Evolutionary conservation across 192 early-diverging fungal genomes (phyloP), one percentile per base, ranked within the genome.

Genomic region (Coemansia sp.): DNA sequence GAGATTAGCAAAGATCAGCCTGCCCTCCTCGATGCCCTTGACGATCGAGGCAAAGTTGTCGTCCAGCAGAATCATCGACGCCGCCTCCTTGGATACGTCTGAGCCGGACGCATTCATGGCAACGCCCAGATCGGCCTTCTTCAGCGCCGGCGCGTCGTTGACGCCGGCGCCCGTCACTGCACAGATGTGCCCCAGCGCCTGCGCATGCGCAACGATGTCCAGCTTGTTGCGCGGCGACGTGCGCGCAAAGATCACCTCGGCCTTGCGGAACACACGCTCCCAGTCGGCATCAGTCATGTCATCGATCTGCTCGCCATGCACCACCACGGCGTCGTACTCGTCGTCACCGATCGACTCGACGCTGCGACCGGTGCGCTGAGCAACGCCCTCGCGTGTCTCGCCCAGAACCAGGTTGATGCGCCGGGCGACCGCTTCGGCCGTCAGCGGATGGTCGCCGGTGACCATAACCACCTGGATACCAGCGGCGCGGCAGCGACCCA

Each of bases 381-480:
- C 91, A 0, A 94, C 81, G 55, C 77, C 72, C 24, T 89, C 87
- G 69, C 88, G 90, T 10, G 94, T 96, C 65, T 98, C 96, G 32
- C 84, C 85, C 9, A 97, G 61, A 65, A 98, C 85, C 78, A 98
- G 76, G 77, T 97, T 97, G 80, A 96, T 98, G 76, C 96, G 95
- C 64, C 94, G 87, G 4, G 90, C 95, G 68, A 98, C 96, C 20
- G 95, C 92, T 82, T 95, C 94, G 24, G 95, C 95, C 3, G 95
- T 98, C 67, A 95, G 85, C 48, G 93, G 92, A 70, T 95, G 92
- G 74, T 98, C 95, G 75, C 93, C 95, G 34, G 96, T 98, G n/a
- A 98, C 93, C 94, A 98, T 97, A 84, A 98, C 91, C 39, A 98
- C 93, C 71, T 91, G 89, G 78, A 98, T 91, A 62, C 96, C 96